Evolutionary conservation across 2,329 filamentous ascomycete genomes (phyloP).

Genomic region (Penicillium verrucosum): DNA sequence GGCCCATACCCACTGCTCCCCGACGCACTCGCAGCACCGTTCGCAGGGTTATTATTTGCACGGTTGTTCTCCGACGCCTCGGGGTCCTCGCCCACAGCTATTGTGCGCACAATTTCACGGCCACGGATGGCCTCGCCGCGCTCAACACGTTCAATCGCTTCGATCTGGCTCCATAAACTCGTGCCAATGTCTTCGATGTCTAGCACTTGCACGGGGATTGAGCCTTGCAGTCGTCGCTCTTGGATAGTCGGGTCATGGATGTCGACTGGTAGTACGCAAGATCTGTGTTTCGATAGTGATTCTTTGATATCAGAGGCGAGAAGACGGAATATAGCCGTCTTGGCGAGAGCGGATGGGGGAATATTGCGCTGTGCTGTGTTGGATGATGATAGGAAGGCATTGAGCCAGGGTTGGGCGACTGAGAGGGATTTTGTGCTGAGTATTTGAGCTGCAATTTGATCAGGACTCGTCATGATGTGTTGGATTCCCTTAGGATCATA

Average conservation of each 20-base stretch:
- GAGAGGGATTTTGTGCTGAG: slow-evolving; percentile 54
- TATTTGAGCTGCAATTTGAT: slow-evolving; percentile 51
- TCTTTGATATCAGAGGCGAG: slow-evolving; percentile 72
- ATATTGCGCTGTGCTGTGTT: slow-evolving; percentile 53
- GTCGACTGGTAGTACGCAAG: slow-evolving; percentile 54
- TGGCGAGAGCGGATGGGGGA: slow-evolving; percentile 67
- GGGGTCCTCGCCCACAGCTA: slow-evolving; percentile 51
- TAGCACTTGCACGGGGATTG: slow-evolving; percentile 75
- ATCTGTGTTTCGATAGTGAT: slow-evolving; percentile 50
- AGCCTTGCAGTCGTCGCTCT: slow-evolving; percentile 56
- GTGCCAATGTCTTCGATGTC: slow-evolving; percentile 79
- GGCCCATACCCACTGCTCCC: slow-evolving; percentile 49
- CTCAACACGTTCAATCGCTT: slow-evolving; percentile 60
- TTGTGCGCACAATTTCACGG: slow-evolving; percentile 74
- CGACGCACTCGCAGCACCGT: slow-evolving; percentile 8
- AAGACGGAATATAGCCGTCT: slow-evolving; percentile 77
- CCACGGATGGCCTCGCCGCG: slow-evolving; percentile 57
- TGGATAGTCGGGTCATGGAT: slow-evolving; percentile 54
- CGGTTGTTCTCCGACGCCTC: slow-evolving; percentile 33
- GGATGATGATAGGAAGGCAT: slow-evolving; percentile 56
- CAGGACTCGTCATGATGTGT: slow-evolving; percentile 26
- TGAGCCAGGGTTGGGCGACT: slow-evolving; percentile 62
- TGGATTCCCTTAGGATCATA: background rate
- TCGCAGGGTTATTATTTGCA: slow-evolving; percentile 8
- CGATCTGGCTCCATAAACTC: slow-evolving; percentile 82